These are phyloP conservation scores for Lindgomyces ingoldianus DNA, from an alignment of 495 filamentous ascomycete genomes.

Conservation along the genomic window DNA sequence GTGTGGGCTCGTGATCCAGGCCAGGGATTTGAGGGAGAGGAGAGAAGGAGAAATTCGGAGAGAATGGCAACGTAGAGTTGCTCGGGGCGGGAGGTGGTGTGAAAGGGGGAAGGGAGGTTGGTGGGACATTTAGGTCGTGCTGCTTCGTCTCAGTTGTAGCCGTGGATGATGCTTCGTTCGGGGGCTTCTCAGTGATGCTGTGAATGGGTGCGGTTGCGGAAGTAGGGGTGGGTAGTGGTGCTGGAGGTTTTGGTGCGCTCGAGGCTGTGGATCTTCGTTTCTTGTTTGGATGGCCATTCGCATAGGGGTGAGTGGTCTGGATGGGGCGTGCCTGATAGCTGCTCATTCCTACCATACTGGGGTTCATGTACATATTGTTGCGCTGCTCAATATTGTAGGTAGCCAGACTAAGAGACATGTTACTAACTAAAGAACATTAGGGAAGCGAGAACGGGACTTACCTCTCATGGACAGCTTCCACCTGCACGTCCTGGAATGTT, in stretches of 20 bases:
- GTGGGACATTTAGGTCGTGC: not conserved
- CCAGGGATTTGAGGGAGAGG: conserved; percentile 41
- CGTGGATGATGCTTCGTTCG: not conserved
- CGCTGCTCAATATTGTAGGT: conserved; percentile 35
- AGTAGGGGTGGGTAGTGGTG: conserved; percentile 26
- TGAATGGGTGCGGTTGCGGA: conserved; percentile 11
- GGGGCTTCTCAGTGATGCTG: conserved; percentile 2
- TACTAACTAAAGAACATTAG: conserved; percentile 6
- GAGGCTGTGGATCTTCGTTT: conserved; percentile 28
- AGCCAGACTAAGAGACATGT: conserved; percentile 21
- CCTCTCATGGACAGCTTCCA: conserved; percentile 41
- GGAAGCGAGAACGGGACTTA: conserved; percentile 6
- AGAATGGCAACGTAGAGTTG: conserved; percentile 29
- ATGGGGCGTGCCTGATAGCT: conserved; percentile 4
- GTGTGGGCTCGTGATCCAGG: conserved; percentile 15
- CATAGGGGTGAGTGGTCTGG: conserved; percentile 10
- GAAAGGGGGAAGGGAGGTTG: conserved; percentile 16
- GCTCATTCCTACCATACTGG: conserved; percentile 16
- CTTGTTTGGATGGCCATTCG: conserved; percentile 27
- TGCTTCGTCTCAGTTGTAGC: conserved; percentile 5
- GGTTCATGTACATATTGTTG: conserved; percentile 33
- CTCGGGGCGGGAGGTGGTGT: conserved; percentile 14
- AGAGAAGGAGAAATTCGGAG: conserved; percentile 44
- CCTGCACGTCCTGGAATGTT: conserved; percentile 44
- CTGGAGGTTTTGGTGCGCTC: conserved; percentile 16